Percentiles rank a stretch among this genome's conserved stretches.
Evolutionary conservation across 257 asterid genomes (phyloP).

Genomic region (Nicotiana tabacum): DNA sequence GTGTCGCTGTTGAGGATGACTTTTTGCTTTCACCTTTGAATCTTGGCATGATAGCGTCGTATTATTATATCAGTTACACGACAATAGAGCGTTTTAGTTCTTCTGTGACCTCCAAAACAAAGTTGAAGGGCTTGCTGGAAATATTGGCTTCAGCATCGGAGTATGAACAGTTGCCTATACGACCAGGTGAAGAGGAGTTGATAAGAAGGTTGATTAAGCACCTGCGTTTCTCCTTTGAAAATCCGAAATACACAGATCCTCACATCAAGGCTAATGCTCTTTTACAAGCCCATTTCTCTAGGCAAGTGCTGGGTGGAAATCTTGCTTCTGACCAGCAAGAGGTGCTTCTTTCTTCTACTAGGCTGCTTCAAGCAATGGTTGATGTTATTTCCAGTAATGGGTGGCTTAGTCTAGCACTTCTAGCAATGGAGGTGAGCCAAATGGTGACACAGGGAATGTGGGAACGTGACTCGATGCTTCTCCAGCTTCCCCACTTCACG

Average conservation of each 20-base stretch:
- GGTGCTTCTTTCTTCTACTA: slow-evolving; percentile 27
- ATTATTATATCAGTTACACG: slow-evolving; percentile 38
- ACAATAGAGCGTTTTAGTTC: slow-evolving; percentile 43
- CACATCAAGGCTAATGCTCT: slow-evolving; percentile 40
- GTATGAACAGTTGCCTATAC: slow-evolving; percentile 30
- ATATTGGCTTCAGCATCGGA: slow-evolving; percentile 40
- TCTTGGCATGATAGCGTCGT: slow-evolving; percentile 45
- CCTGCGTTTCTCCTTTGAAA: slow-evolving; percentile 34
- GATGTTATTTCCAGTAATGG: slow-evolving; percentile 44
- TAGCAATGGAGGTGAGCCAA: slow-evolving; percentile 39
- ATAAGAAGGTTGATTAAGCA: slow-evolving; percentile 35
- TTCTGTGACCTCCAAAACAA: slow-evolving; percentile 32
- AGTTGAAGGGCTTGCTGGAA: slow-evolving; percentile 38
- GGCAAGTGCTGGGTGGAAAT: slow-evolving; percentile 31
- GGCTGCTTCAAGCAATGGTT: slow-evolving; percentile 40
- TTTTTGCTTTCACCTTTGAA: slow-evolving; percentile 29
- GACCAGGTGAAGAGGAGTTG: slow-evolving; percentile 43
- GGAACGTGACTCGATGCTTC: slow-evolving; percentile 37
- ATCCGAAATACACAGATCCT: slow-evolving; percentile 30
- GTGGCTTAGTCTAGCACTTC: slow-evolving; percentile 35
- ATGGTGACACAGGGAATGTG: slow-evolving; percentile 46
- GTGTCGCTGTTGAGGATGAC: slow-evolving; percentile 31
- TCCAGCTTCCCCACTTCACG: slow-evolving; percentile 39
- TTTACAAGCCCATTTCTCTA: slow-evolving; percentile 37
- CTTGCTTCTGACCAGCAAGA: slow-evolving; percentile 34